Evolutionary conservation across 1,139 yeast species (phyloP), one percentile per base, ranked within the genome.

Genomic region (Pichia sp.): DNA sequence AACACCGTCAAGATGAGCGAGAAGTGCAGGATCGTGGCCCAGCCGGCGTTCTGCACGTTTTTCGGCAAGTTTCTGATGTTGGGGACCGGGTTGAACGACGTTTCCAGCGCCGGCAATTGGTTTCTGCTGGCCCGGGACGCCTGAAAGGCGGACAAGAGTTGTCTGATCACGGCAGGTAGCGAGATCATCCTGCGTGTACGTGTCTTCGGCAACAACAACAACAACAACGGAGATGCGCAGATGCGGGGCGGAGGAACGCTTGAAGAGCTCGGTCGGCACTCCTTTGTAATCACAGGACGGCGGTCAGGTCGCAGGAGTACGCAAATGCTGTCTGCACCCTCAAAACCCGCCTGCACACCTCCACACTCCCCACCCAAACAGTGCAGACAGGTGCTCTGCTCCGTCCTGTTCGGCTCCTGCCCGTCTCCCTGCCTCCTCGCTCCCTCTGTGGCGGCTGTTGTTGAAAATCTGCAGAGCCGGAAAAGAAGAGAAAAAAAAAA

Each of bases 1-100:
- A 78, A 72, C 58, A 81, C 69, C 57, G 69, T 57, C 56, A 72
- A 51, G 60, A 76, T 58, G 65, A 78, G 66, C 47, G 71, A 69
- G 70, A 75, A 72, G 74, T 75, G 77, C 7, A 67, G 54, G 4
- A 53, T 23, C 8, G 23, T 34, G 15, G 48, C 26, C 45, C 49
- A 44, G 2, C 45, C 4, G 2, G 58, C 50, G 43, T 51, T 30
- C 42, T 51, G 47, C 8, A 56, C 8, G 8, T 42, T 45, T n/a
- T 50, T n/a, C n/a, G 56, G 54, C 1, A 58, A 26, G 7, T 41
- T 38, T 30, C 45, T 48, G 19, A 55, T 26, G 19, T 51, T 55
- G 23, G 46, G 51, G 19, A 56, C 8, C 13, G 61, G 61, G 42
- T 56, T 49, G 19, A 57, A 56, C 5, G 58, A 51, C 2, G 55